Evolutionary conservation across 768 basidiomycete species (phyloP), one percentile per base, ranked within the genome.

Genomic region (Rhizopogon vinicolor): DNA sequence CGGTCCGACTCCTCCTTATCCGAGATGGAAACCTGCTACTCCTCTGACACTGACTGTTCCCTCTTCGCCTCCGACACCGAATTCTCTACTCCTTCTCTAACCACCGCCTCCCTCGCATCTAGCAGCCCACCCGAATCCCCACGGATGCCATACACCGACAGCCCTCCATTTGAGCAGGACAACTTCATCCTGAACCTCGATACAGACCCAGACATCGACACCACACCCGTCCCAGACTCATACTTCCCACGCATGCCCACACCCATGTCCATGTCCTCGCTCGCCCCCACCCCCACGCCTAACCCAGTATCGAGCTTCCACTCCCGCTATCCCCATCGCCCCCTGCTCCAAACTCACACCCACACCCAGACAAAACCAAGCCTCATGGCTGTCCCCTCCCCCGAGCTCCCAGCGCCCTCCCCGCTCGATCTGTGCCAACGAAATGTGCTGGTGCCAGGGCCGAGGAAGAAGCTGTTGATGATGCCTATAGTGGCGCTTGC

Each of bases 11-110:
- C 10, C 41, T 25, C 39, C 40, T 14, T 29, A 14, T 42, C 37
- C 48, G 33, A 40, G 18, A 19, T 43, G 6, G 22, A 55, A 29
- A 9, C 31, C 19, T 28, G 37, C 50, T 41, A 51, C 16, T 13
- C 12, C 14, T 55, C 50, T 9, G 58, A 59, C 31, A 44, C 51
- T 5, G 58, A 59, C 40, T 55, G 55, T 8, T 55, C 51, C 7
- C 46, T 57, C 16, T 18, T 41, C 10, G 55, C 54, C 7, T 52
- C 58, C n/a, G 41, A 56, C 7, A 56, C 54, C 0, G 56, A 59
- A 22, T 39, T 35, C 10, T 60, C 59, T 37, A 60, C 59, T 13
- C 59, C 59, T 3, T 60, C 59, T 5, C 57, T 60, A 14, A 55
- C 59, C 13, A 53, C 56, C 16, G 57, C 59, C 6, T 55, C 57